Conservation (phyloP, 73 alveolate species). For the Uronychia setigera region DNA sequence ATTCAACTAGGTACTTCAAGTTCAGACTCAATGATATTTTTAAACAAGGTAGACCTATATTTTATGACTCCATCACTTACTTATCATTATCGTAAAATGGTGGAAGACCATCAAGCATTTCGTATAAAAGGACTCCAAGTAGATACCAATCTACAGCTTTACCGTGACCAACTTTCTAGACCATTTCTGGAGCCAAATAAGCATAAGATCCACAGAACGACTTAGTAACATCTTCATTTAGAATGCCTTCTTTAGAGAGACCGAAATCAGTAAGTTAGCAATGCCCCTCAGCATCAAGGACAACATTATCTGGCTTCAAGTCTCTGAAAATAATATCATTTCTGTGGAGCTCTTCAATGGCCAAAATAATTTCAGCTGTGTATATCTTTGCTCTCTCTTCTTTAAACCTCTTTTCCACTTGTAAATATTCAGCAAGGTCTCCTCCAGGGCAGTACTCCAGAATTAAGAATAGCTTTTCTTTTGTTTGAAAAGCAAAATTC, state of each 20-base stretch:
- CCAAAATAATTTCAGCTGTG: constrained; percentile 88
- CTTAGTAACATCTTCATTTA: constrained; percentile 54
- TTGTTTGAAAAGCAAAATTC: constrained; percentile 93
- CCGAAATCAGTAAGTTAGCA: constrained; percentile 71
- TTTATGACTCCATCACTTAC: background rate
- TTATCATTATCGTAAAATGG: constrained; percentile 74
- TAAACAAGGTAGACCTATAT: constrained; percentile 33
- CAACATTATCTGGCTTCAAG: constrained; percentile 78
- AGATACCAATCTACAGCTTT: constrained; percentile 85
- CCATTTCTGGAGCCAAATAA: constrained; percentile 86
- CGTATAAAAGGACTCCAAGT: constrained; percentile 81
- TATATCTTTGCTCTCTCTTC: constrained; percentile 92
- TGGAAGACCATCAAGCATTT: constrained; percentile 82
- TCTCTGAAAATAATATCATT: constrained; percentile 76
- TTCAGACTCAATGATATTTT: constrained; percentile 43
- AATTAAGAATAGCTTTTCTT: constrained; percentile 85
- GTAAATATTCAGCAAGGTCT: constrained; percentile 86
- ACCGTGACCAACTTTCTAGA: constrained; percentile 74
- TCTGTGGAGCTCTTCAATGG: constrained; percentile 89
- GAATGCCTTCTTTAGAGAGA: constrained; percentile 73
- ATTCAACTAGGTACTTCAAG: constrained; percentile 41
- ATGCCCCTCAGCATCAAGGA: constrained; percentile 67
- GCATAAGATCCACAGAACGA: constrained; percentile 82
- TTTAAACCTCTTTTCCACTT: constrained; percentile 80
- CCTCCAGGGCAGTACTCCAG: constrained; percentile 96